Percentiles rank a stretch among this genome's conserved stretches.
Conservation (phyloP, 2,329 filamentous ascomycete genomes). For the Mollisiaceae sp. region DNA sequence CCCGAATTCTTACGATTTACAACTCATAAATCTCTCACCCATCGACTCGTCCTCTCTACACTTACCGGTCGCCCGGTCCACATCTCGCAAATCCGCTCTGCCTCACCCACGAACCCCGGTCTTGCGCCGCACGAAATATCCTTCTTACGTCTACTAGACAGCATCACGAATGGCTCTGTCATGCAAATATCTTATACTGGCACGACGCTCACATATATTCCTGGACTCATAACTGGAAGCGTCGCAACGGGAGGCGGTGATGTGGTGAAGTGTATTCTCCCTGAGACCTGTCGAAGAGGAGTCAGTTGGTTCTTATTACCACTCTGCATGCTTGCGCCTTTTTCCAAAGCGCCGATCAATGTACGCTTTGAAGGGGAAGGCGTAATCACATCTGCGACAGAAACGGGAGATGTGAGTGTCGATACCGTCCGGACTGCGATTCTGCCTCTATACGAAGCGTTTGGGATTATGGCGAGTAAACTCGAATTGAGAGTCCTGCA, state of each 20-base stretch:
- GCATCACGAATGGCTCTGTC: constrained; percentile 91
- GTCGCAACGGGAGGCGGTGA: constrained; percentile 72
- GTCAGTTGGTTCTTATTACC: constrained; percentile 92
- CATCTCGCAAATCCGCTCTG: constrained; percentile 91
- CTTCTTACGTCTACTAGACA: constrained; percentile 91
- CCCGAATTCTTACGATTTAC: constrained; percentile 72
- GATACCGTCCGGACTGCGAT: constrained; percentile 94
- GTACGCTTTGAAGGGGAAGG: constrained; percentile 88
- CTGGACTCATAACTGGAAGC: constrained; percentile 88
- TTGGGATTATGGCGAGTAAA: constrained; percentile 79
- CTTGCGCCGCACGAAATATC: constrained; percentile 93
- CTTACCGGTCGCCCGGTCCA: constrained; percentile 88
- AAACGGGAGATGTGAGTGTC: constrained; percentile 84
- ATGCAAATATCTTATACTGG: constrained; percentile 97
- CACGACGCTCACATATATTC: constrained; percentile 89
- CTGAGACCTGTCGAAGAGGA: constrained; percentile 77
- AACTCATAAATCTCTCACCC: constrained; percentile 80
- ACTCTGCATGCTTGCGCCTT: constrained; percentile 87
- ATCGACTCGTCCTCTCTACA: constrained; percentile 87
- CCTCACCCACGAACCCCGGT: constrained; percentile 84
- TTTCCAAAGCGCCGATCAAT: constrained; percentile 89
- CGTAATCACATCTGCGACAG: constrained; percentile 87
- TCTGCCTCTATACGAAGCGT: constrained; percentile 85
- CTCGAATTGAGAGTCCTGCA: constrained; percentile 85
- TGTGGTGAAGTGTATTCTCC: constrained; percentile 80